These are phyloP conservation scores for Dipodascus geniculatus DNA, from an alignment of 805 yeast genomes.

Conservation along the genomic window DNA sequence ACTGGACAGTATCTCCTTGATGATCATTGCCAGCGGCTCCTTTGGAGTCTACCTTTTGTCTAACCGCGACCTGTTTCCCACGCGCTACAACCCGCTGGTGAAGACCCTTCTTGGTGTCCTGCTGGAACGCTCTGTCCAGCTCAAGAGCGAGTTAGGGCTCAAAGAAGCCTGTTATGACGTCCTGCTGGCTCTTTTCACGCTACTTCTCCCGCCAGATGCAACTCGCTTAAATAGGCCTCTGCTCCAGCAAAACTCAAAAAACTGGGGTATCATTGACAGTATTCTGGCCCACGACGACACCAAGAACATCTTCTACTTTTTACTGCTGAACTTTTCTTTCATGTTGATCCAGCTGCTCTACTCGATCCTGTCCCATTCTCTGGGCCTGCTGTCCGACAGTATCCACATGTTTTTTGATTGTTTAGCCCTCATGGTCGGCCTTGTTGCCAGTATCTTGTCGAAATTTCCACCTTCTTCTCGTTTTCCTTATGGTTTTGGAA, in stretches of 20 bases:
- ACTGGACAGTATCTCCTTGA: constrained; percentile 11
- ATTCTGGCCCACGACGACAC: constrained; percentile 55
- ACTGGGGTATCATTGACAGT: constrained; percentile 23
- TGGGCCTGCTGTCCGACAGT: constrained; percentile 86
- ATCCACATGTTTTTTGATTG: constrained; percentile 96
- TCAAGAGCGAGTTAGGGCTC: constrained; percentile 1
- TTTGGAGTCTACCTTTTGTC: constrained; percentile 22
- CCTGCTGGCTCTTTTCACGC: constrained; percentile 6
- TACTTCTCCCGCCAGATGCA: constrained; percentile 3
- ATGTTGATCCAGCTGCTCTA: constrained; percentile 91
- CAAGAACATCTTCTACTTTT: constrained; percentile 75
- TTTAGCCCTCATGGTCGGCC: constrained; percentile 76
- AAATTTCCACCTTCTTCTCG: constrained; percentile 50
- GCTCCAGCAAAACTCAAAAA: constrained; percentile 1
- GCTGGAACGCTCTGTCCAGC: constrained; percentile 10
- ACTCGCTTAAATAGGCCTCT: background rate
- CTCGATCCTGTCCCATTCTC: constrained; percentile 83
- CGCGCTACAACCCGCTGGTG: constrained; percentile 17
- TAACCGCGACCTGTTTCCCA: constrained; percentile 17
- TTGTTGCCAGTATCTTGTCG: constrained; percentile 66
- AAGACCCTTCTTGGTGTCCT: constrained; percentile 11
- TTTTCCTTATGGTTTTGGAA: constrained; percentile 76
- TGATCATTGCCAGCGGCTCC: constrained; percentile 20
- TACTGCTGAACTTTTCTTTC: constrained; percentile 76
- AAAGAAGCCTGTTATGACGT: constrained; percentile 1